Percentiles rank a stretch among this genome's conserved stretches.
phyloP scores from a whole-genome alignment of 192 early-diverging fungal genomes.

The Phlyctochytrium bullatum region DNA sequence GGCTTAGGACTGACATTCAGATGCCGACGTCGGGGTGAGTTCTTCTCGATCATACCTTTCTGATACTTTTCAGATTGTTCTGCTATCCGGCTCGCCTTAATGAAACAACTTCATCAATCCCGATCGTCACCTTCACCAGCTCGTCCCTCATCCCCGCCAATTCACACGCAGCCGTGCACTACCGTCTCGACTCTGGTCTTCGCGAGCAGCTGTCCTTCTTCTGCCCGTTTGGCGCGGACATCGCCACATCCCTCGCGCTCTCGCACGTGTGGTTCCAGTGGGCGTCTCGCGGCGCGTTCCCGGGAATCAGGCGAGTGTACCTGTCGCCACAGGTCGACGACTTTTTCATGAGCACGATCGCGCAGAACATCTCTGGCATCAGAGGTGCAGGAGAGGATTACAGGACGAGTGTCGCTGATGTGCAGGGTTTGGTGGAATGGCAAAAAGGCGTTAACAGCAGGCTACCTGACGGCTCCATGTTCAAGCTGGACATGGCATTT shows the following conservation, averaged over 20 bases:
- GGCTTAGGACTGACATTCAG: not conserved
- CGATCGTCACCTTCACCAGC: not conserved
- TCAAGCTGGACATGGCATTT: not conserved
- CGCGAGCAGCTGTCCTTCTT: conserved; percentile 49
- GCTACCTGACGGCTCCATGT: not conserved
- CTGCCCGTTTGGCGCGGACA: conserved; percentile 33
- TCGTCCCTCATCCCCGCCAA: not conserved
- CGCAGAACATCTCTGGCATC: not conserved
- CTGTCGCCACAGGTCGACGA: conserved; percentile 32
- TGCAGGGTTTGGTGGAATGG: conserved; percentile 30
- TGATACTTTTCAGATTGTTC: conserved; percentile 3
- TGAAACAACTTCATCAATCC: not conserved
- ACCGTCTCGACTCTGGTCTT: too few species aligned
- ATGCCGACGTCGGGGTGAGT: not conserved
- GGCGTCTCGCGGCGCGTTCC: conserved; percentile 45
- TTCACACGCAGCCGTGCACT: not conserved
- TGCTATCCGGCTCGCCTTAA: too few species aligned
- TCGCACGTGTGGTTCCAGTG: conserved; percentile 41
- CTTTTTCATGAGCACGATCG: conserved; percentile 7
- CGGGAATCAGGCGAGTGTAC: conserved; percentile 40
- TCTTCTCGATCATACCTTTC: not conserved
- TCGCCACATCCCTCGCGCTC: conserved; percentile 37
- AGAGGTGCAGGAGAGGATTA: conserved; percentile 13
- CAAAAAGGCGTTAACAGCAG: conserved; percentile 33
- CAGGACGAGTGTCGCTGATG: conserved; percentile 26